phyloP scores from a whole-genome alignment of 345 rosid species.

The Citrus reticulata region DNA sequence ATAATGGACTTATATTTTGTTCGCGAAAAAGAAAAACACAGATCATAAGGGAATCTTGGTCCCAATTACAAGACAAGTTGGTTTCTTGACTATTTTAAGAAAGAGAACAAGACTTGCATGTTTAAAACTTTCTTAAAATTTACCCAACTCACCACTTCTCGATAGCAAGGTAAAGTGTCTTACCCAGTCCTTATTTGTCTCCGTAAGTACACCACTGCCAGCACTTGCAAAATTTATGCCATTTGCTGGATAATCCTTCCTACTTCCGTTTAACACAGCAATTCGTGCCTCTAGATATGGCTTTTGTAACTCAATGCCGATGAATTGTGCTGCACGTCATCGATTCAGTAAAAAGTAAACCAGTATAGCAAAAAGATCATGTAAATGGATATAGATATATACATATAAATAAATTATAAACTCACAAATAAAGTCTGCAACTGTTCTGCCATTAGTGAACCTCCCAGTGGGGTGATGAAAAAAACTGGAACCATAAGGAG shows the following conservation, averaged over 20 bases:
- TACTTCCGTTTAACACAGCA: constrained; percentile 40
- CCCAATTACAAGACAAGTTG: too few relatives aligned
- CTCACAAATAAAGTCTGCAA: constrained; percentile 58
- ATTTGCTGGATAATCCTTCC: constrained; percentile 38
- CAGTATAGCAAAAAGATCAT: neutral
- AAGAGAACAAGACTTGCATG: too few relatives aligned
- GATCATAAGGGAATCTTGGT: too few relatives aligned
- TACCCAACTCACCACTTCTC: neutral
- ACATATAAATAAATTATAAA: neutral
- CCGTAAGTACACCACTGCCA: constrained; percentile 54
- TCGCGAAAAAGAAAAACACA: too few relatives aligned
- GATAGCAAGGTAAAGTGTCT: neutral
- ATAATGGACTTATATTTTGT: too few relatives aligned
- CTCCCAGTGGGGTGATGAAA: constrained; percentile 68
- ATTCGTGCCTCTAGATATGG: constrained; percentile 43
- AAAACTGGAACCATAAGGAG: constrained; percentile 68
- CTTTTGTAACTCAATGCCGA: constrained; percentile 46
- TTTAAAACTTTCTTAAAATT: too few relatives aligned
- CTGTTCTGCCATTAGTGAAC: constrained; percentile 71
- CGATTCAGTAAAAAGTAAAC: too few relatives aligned
- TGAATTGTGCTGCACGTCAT: constrained; percentile 37
- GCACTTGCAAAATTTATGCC: constrained; percentile 73
- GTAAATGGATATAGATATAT: neutral
- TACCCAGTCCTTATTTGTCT: constrained; percentile 49
- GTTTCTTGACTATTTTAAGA: too few relatives aligned